Evolutionary conservation across 2,329 filamentous ascomycete species (phyloP).

Genomic region (Lachnellula suecica): DNA sequence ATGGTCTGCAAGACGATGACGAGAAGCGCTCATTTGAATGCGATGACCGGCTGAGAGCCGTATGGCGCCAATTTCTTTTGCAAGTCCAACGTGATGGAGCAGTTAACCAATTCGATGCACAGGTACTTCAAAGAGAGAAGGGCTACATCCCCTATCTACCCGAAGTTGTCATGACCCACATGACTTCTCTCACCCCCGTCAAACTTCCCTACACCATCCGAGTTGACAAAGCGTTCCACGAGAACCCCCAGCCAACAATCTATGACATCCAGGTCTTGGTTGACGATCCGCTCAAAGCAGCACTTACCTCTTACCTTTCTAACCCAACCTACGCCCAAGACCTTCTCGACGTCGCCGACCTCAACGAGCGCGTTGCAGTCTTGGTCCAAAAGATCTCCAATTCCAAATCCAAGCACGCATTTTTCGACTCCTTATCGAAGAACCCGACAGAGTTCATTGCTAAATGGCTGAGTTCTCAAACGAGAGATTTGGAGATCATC

Average conservation of each 20-base stretch:
- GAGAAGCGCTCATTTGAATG: constrained; percentile 92
- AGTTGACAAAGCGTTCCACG: constrained; percentile 81
- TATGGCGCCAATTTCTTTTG: constrained; percentile 42
- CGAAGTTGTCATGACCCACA: constrained; percentile 75
- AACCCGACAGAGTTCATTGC: constrained; percentile 84
- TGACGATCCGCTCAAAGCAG: constrained; percentile 75
- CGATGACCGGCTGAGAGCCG: constrained; percentile 76
- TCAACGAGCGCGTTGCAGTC: constrained; percentile 84
- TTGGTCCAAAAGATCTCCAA: constrained; percentile 80
- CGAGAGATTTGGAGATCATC: constrained; percentile 45
- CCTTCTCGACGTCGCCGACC: constrained; percentile 70
- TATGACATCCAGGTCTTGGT: constrained; percentile 87
- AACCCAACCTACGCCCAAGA: constrained; percentile 70
- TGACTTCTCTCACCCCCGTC: constrained; percentile 77
- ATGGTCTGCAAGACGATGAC: constrained; percentile 88
- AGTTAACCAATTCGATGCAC: constrained; percentile 14
- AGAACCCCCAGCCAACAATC: constrained; percentile 72
- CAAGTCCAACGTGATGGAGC: neutral
- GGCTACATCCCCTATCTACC: constrained; percentile 85
- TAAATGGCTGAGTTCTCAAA: constrained; percentile 88
- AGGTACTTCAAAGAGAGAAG: constrained; percentile 73
- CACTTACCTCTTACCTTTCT: constrained; percentile 63
- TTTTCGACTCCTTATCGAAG: constrained; percentile 74
- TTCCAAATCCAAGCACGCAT: constrained; percentile 87
- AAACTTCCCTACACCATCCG: constrained; percentile 90